Percentiles rank a stretch among this genome's conserved stretches.
Conservation (phyloP, 768 basidiomycete species). For the button mushroom (Agaricus bisporus) region DNA sequence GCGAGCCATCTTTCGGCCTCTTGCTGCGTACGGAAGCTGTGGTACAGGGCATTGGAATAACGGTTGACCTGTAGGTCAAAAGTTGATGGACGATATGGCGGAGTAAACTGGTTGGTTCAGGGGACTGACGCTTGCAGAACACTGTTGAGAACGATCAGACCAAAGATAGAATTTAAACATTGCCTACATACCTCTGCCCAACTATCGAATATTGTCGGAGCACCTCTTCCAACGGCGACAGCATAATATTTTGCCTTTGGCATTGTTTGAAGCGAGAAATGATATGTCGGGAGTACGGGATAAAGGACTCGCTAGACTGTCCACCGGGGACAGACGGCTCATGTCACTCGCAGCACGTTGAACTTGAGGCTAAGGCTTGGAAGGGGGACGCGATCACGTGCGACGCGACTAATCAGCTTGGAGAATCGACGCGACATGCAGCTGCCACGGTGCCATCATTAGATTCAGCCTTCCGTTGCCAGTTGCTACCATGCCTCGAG, state of each 20-base stretch:
- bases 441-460: not conserved
- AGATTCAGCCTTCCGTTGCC: not conserved
- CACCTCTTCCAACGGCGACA: constrained; percentile 50
- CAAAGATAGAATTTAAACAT: not conserved
- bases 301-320: no score
- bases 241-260: constrained; percentile 51
- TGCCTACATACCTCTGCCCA: constrained; percentile 52
- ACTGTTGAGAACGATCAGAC: constrained; percentile 24
- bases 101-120: not conserved
- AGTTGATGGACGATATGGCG: not conserved
- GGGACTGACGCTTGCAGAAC: constrained; percentile 35
- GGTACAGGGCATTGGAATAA: constrained; percentile 46
- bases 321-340: no score
- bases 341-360: not conserved
- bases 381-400: no score
- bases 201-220: constrained; percentile 47
- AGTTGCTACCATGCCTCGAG: not conserved
- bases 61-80: constrained; percentile 36
- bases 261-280: constrained; percentile 13
- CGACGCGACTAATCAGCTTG: no score
- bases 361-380: not conserved
- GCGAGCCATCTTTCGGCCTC: constrained; percentile 51
- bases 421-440: not conserved
- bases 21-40: constrained; percentile 38
- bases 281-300: not conserved